Base-by-base conservation (phyloP, 2,329 filamentous ascomycete species). In the Xylaria sp. region DNA sequence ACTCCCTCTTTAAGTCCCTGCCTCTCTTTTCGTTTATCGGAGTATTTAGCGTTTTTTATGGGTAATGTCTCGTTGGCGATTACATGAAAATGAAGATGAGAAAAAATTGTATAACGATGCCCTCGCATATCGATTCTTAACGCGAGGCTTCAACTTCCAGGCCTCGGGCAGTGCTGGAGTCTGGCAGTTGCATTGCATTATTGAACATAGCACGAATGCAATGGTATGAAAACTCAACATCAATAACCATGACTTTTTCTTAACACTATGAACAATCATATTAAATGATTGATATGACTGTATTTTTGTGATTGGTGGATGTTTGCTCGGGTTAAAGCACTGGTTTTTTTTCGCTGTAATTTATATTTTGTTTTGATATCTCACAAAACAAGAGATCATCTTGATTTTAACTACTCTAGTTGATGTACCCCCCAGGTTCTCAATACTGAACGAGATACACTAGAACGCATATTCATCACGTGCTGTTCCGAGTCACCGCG, bases 1-100 rank as follows among this genome's bases (percentile, higher is more conserved):
- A 10, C 70, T 77, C 15, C 75, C 75, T 25, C 40, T 58, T 15
- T 68, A 54, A 51, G 25, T n/a, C 15, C 46, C 11, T 48, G 33
- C 9, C 11, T 19, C 13, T 44, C 29, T 33, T 21, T 13, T 35
- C n/a, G 11, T 25, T 54, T 35, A 15, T 38, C 23, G 47, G 33
- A 37, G 4, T 27, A 9, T 19, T 25, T n/a, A 51, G 47, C 47
- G 33, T 17, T 27, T 10, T n/a, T n/a, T n/a, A n/a, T n/a, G n/a
- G n/a, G n/a, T n/a, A n/a, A n/a, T n/a, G n/a, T n/a, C n/a, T n/a
- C n/a, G n/a, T n/a, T n/a, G n/a, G n/a, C n/a, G n/a, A n/a, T 48
- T 47, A 21, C n/a, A 53, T 47, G 23, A 27, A n/a, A 25, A 43
- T 23, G 33, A 46, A 38, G 33, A 48, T n/a, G 29, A 43, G 25